Evolutionary conservation across 2,329 filamentous ascomycete genomes (phyloP), one percentile per base, ranked within the genome.

Genomic region (Geosmithia morbida): DNA sequence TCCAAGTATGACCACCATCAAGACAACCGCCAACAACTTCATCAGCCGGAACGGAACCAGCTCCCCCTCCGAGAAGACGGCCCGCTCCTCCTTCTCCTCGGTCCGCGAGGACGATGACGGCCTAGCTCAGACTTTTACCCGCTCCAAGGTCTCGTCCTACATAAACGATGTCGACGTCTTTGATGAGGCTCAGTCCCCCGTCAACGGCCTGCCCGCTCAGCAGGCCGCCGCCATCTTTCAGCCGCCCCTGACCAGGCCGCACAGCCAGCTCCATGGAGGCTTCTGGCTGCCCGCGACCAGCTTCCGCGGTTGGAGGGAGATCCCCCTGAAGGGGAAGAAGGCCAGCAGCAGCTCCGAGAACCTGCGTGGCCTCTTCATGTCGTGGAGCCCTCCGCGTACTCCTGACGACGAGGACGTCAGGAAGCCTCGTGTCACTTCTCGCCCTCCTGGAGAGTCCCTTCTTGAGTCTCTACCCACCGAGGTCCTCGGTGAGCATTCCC

Each of bases 401-500:
- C 46, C 48, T 19, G 54, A 62, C 14, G 51, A 59, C 26, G 55
- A 60, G 54, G 53, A 58, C 48, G 53, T 61, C 50, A 56, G 60
- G 51, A 63, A 63, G 52, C 46, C 49, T 5, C 48, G n/a, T 51
- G 57, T 48, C 52, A 49, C 46, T 60, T 61, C 50, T 54, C 61
- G 46, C 17, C 41, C 41, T 19, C 62, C 69, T n/a, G 75, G 76
- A 48, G 58, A 67, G 19, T 68, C 82, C 19, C 68, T 72, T 22
- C 65, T 89, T 41, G 85, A 88, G 67, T 75, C 62, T 51, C 70
- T 89, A 7, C 84, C 84, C 0, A 69, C 74, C 46, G 84, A 88
- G 64, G 68, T 88, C 52, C 72, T 86, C 49, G 76, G 22, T 26
- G 8, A 26, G 22, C 17, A 16, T 17, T 17, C 6, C 11, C 8